Evolutionary conservation across 345 rosid genomes (phyloP).

Genomic region (Moringa oleifera): DNA sequence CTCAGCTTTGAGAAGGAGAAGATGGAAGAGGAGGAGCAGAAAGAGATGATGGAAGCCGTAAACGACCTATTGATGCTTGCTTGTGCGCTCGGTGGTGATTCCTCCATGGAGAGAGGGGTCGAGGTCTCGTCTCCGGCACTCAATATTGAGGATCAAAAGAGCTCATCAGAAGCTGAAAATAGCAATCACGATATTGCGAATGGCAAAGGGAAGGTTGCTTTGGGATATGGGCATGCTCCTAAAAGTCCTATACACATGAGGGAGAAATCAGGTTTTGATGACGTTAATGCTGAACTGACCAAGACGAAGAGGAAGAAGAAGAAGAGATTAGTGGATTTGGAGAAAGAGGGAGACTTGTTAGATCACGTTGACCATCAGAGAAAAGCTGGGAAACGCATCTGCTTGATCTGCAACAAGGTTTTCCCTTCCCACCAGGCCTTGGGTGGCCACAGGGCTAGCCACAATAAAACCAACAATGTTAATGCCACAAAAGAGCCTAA

Average conservation of each 20-base stretch:
- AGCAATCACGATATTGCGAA: too few relatives aligned
- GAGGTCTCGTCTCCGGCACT: too few relatives aligned
- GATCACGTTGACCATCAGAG: slow-evolving; percentile 2
- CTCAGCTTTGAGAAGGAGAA: background rate
- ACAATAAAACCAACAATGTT: slow-evolving; percentile 31
- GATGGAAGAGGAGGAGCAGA: slow-evolving; percentile 4
- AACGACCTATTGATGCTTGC: slow-evolving; percentile 31
- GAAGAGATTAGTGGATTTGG: slow-evolving; percentile 33
- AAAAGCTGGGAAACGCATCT: slow-evolving; percentile 13
- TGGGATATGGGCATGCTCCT: too few relatives aligned
- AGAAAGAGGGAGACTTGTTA: slow-evolving; percentile 11
- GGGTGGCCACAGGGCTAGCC: slow-evolving; percentile 55
- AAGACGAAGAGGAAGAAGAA: slow-evolving; percentile 26
- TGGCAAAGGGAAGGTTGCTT: too few relatives aligned
- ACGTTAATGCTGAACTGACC: slow-evolving; percentile 4
- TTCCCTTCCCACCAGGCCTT: slow-evolving; percentile 45
- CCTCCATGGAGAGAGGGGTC: background rate
- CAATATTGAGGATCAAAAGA: slow-evolving; percentile 6
- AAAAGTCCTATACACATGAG: too few relatives aligned
- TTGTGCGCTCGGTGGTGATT: background rate
- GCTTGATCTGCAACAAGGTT: slow-evolving; percentile 38
- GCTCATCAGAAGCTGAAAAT: slow-evolving; percentile 3
- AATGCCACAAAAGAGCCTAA: too few relatives aligned
- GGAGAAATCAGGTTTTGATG: too few relatives aligned
- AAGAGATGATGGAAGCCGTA: slow-evolving; percentile 21